Evolutionary conservation across 139 green algal genomes (phyloP), one percentile per base, ranked within the genome.

Genomic region (Picochlorum sp.): DNA sequence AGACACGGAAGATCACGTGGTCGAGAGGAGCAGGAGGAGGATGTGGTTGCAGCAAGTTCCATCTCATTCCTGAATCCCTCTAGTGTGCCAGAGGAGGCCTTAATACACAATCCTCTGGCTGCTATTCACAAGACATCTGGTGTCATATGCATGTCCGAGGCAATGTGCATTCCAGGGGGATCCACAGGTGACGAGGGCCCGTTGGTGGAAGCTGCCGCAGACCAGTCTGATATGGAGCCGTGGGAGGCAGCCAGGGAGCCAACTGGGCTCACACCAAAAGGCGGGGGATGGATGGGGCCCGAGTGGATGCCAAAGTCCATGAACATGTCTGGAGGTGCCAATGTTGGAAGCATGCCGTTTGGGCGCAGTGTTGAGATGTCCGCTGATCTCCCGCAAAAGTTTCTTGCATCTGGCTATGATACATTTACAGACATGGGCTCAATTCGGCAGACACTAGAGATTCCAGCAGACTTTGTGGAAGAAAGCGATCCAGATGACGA

Each of bases 401-500:
- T 54, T 21, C n/a, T 54, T 10, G 47, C 18, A 54, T 26, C 47
- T 54, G 47, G 47, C 16, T 54, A 54, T 54, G 47, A 54, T 13
- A 54, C 47, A 20, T 58, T 71, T 23, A 58, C 65, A 50, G 78
- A 85, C 62, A 72, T 90, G 54, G 82, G 84, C 56, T 84, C 73
- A 52, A 72, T 90, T 21, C 66, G 73, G 6, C 67, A 74, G 38
- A 79, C 86, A 56, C 75, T 90, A 23, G 61, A 80, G 46, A 23
- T 87, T 14, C 82, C 82, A 3, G 74, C 65, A 21, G 66, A 82
- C 32, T 85, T 68, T 45, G 50, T 62, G 26, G 56, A 58, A 14
- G 56, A 68, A 16, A 66, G 69, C 70, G 69, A 78, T 30, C 50
- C 74, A 24, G 76, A 85, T 13, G 79, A 86, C 28, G 82, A 88